A percentile compares a stretch with the other conserved stretches of the same genome.
Evolutionary conservation across 352 stramenopile genomes (phyloP).

Genomic region (Pythium rhizo-oryzae): DNA sequence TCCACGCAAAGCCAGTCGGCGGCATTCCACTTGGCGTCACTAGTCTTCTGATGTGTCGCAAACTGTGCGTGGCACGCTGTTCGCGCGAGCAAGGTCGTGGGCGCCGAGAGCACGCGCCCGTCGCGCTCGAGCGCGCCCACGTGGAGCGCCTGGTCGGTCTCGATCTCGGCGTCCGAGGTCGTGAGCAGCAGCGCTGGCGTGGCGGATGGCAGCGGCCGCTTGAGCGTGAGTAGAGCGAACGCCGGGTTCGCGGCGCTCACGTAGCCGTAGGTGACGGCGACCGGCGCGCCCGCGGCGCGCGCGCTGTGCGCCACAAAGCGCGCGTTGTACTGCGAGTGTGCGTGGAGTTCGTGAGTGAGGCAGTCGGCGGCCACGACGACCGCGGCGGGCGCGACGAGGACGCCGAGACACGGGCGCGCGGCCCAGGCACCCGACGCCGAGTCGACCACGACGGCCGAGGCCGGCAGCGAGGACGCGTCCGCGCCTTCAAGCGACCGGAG

Average conservation of each 20-base stretch:
- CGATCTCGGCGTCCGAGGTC: not conserved
- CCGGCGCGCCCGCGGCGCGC: not conserved
- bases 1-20: conserved; percentile 27
- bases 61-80: conserved; percentile 3
- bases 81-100: not conserved
- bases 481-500: not conserved
- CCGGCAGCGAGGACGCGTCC: not conserved
- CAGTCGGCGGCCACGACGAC: conserved; percentile 24
- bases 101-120: not conserved
- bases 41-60: not conserved
- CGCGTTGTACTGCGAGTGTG: not conserved
- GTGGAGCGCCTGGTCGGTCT: not conserved
- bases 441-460: conserved; percentile 11
- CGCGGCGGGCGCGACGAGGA: conserved; percentile 24
- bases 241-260: not conserved
- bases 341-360: conserved; percentile 19
- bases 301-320: not conserved
- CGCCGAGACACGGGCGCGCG: conserved; percentile 12
- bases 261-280: not conserved
- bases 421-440: not conserved
- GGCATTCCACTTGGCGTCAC: not conserved
- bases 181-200: conserved; percentile 13
- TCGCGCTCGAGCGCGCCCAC: not conserved
- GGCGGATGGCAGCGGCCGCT: not conserved
- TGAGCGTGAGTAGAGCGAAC: conserved; percentile 12